Evolutionary conservation across 805 yeast species (phyloP).

Genomic region (Suhomyces vadensis): DNA sequence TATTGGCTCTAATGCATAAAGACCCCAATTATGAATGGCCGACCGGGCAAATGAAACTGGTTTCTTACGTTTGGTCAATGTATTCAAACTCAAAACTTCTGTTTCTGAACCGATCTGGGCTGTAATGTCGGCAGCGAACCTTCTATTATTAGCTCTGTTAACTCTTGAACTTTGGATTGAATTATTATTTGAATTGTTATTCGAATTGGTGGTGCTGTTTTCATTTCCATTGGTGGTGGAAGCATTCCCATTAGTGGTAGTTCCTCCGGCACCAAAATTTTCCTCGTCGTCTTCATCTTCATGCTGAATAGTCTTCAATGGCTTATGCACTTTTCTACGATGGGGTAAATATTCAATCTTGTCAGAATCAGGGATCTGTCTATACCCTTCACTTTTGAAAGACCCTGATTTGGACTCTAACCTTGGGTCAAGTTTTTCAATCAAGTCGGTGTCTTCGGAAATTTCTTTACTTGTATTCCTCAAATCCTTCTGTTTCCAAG

Average conservation of each 20-base stretch:
- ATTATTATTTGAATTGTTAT: conserved; percentile 13
- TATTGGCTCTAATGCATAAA: conserved; percentile 92
- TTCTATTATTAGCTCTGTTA: conserved; percentile 81
- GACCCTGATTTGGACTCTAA: conserved; percentile 54
- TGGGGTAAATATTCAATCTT: conserved; percentile 82
- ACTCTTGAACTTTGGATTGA: conserved; percentile 73
- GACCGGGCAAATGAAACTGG: conserved; percentile 97
- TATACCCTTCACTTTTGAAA: conserved; percentile 72
- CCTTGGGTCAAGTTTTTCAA: conserved; percentile 28
- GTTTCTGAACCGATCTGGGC: conserved; percentile 82
- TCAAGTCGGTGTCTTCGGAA: conserved; percentile 27
- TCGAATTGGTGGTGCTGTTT: conserved; percentile 17
- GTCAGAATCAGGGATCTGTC: conserved; percentile 67
- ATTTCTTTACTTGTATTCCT: conserved; percentile 26
- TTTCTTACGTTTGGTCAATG: conserved; percentile 83
- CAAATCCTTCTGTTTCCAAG: conserved; percentile 56
- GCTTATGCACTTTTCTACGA: conserved; percentile 65
- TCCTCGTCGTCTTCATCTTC: conserved; percentile 48
- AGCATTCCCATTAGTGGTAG: conserved; percentile 3
- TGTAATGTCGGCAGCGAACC: conserved; percentile 86
- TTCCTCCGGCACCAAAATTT: conserved; percentile 3
- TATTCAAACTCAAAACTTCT: conserved; percentile 80
- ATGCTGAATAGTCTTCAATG: conserved; percentile 72
- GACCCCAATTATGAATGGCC: conserved; percentile 97
- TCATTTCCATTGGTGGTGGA: conserved; percentile 18